phyloP scores from a whole-genome alignment of 305 asterid species.

The Rubia balearica region DNA sequence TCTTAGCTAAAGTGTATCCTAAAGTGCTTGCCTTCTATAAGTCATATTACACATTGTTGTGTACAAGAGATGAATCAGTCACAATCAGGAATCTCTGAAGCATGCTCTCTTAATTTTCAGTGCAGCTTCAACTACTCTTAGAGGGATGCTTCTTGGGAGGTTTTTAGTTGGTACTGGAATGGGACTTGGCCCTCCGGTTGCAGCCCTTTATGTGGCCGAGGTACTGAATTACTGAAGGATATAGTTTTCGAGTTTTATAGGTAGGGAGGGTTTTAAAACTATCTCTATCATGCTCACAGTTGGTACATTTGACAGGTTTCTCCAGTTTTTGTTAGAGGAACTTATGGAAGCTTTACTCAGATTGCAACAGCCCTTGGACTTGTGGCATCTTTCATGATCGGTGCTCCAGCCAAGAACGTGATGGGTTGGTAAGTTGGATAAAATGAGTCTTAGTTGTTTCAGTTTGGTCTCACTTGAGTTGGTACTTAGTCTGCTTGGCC shows the following conservation, averaged over 20 bases:
- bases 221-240: conserved; percentile 31
- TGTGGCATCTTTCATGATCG: conserved; percentile 60
- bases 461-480: not conserved
- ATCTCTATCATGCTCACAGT: conserved; percentile 16
- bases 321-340: conserved; percentile 88
- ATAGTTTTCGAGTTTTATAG: conserved; percentile 7
- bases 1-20: not conserved
- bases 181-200: conserved; percentile 97
- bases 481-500: not conserved
- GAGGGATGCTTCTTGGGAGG: conserved; percentile 91
- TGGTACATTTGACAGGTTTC: conserved; percentile 52
- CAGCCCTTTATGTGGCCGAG: conserved; percentile 91
- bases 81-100: conserved; percentile 1
- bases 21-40: not conserved
- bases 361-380: conserved; percentile 89
- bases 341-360: conserved; percentile 88
- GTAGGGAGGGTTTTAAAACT: conserved; percentile 8
- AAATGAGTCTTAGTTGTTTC: not conserved
- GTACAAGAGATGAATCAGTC: not conserved
- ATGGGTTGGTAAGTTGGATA: conserved; percentile 60
- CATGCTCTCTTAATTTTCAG: conserved; percentile 31
- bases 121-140: conserved; percentile 69
- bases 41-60: not conserved
- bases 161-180: conserved; percentile 81
- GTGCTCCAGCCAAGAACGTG: conserved; percentile 71